Conservation (phyloP, 208 protist species). For the Porcisia deanei region DNA sequence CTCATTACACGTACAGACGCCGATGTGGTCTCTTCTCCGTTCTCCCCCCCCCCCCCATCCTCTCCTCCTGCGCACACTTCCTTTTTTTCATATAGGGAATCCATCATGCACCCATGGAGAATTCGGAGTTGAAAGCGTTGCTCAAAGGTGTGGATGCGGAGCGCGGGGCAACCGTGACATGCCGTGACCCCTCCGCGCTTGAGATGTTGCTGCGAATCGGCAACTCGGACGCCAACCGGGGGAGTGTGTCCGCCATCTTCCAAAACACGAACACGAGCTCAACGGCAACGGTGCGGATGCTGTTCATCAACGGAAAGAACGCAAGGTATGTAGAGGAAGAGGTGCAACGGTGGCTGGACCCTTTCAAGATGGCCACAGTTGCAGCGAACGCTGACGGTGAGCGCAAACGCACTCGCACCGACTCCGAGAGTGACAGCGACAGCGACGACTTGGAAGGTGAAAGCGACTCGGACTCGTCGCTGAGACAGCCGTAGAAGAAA, state of each 20-base stretch:
- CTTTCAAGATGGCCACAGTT: conserved; percentile 14
- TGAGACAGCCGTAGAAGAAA: neutral
- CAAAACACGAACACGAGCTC: conserved; percentile 10
- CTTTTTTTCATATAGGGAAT: neutral
- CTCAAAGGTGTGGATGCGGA: conserved; percentile 28
- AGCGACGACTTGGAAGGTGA: conserved; percentile 21
- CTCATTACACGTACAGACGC: too few relatives aligned
- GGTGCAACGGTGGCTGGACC: conserved; percentile 34
- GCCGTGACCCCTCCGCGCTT: conserved; percentile 33
- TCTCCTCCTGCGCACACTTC: neutral
- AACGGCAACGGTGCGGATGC: conserved; percentile 5
- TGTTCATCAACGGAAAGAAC: conserved; percentile 28
- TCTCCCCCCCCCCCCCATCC: too few relatives aligned
- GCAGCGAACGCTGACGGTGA: neutral
- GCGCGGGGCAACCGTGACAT: conserved; percentile 32
- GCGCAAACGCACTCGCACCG: conserved; percentile 20
- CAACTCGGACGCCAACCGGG: conserved; percentile 20
- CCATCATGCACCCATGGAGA: conserved; percentile 7
- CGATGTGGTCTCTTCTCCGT: too few relatives aligned
- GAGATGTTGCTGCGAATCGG: conserved; percentile 39
- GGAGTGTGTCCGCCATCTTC: conserved; percentile 28
- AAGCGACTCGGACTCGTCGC: conserved; percentile 3
- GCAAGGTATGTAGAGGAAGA: conserved; percentile 17
- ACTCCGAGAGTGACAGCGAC: conserved; percentile 16
- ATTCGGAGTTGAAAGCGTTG: conserved; percentile 11